Evolutionary conservation across 176 grass and related monocot species (phyloP), one percentile per base, ranked within the genome.

Genomic region (Aegilops umbellulata): DNA sequence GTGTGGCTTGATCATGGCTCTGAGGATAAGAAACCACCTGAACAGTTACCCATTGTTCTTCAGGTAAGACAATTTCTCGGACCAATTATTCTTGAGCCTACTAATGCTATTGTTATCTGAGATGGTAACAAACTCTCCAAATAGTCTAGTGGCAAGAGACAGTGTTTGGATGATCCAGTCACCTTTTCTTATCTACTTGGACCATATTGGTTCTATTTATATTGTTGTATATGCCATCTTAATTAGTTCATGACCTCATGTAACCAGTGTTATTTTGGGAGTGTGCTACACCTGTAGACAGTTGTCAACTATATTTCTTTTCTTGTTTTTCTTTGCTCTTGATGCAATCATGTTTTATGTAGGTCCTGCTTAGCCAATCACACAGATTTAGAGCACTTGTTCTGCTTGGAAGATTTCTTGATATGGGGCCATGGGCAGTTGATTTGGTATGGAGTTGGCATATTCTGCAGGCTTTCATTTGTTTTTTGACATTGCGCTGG

Each of bases 361-460:
- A 99, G 97, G 97, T 99, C 86, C 83, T 99, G 67, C 90, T 96
- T 62, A 99, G 97, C 80, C 97, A 99, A 65, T 96, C 94, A 35
- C 97, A 99, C 91, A 93, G 97, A 85, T 95, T 99, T 81, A 91
- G 90, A 81, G 97, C 97, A 1, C 87, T 99, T 86, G 97, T 99
- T 74, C 94, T 99, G 62, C 94, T 99, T 20, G 97, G 97, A 91
- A 99, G 92, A 91, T 99, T 99, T 83, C 92, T 99, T 88, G 97
- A 99, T 83, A 99, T 99, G 97, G 97, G 97, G 78, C 88, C 97
- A 69, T 99, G 97, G 97, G 97, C 97, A 30, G 97, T 99, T 70
- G 94, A 99, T 93, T 85, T 93, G 97, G 97, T 96, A 87, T 82
- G 88, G 63, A 71, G 16, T 15, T 80, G 67, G 67, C 26, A 34